Evolutionary conservation across 352 stramenopile species (phyloP), one percentile per base, ranked within the genome.

Genomic region (Phytophthora pistaciae): DNA sequence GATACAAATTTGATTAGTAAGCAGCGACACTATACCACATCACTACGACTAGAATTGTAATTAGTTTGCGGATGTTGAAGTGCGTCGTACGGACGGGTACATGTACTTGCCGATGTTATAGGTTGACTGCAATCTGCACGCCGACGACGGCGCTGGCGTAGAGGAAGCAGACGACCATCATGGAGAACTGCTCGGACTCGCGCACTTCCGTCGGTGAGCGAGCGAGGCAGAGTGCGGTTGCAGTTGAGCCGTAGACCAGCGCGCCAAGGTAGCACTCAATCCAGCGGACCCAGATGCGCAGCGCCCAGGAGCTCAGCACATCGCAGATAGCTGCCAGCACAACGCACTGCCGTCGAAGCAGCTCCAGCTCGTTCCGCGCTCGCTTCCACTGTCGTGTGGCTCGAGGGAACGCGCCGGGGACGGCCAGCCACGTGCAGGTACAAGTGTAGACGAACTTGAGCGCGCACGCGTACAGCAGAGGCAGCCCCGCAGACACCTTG

Each of bases 401-500:
- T 73, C 78, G 89, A 59, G 79, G 81, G 52, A 91, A 89, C 5
- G 75, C 79, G 0, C 84, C 81, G 0, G 87, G 79, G 0, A 94
- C 79, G 25, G 79, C 82, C 38, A 93, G 77, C 79, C 81, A 93
- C 18, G 88, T 92, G 62, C 83, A 92, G 3, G 60, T 72, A 59
- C 83, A 93, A 10, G 88, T 91, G 58, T 93, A 93, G 16, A 85
- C 18, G 50, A 92, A 83, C 77, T 95, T 95, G 65, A 91, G 58
- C 16, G 44, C 40, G 50, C 82, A 92, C 16, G 87, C 83, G 14
- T 72, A 75, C 7, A 91, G 57, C 23, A 92, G 77, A 25, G 74
- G 65, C 8, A 82, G 65, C 25, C 79, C 72, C 0, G 70, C 44
- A 2, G 81, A 82, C 20, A 84, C 58, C 44, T 82, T 74, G 18